Conservation (phyloP, 2,329 filamentous ascomycete species). For the Sphaerulina musiva region DNA sequence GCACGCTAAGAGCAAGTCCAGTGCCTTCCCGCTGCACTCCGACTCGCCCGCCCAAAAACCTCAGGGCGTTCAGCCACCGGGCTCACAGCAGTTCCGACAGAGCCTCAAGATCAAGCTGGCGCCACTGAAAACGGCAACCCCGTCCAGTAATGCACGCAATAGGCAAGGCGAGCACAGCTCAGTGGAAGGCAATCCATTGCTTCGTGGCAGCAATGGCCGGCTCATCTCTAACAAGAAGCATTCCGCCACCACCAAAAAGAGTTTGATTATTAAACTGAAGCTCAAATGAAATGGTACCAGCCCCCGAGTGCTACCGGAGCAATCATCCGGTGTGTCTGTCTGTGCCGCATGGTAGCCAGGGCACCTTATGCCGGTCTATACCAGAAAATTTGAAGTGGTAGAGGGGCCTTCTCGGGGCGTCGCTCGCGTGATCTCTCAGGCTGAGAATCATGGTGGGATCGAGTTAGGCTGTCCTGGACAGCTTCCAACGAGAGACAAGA, state of each 20-base stretch:
- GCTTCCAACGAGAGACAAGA: too few species aligned
- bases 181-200: background rate
- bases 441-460: background rate
- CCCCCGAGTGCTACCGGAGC: too few species aligned
- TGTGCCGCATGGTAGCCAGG: too few species aligned
- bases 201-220: too few species aligned
- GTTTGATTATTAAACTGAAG: background rate
- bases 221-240: too few species aligned
- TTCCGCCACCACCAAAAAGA: background rate
- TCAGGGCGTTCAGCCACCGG: background rate
- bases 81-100: background rate
- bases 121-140: background rate
- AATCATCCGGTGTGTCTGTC: too few species aligned
- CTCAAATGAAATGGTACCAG: background rate
- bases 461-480: background rate
- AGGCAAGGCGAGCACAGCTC: background rate
- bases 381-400: too few species aligned
- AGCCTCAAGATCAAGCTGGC: background rate
- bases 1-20: too few species aligned
- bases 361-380: too few species aligned
- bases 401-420: too few species aligned
- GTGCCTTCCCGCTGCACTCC: background rate
- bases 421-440: too few species aligned
- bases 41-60: background rate
- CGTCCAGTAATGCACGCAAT: background rate